phyloP scores from a whole-genome alignment of 108 stramenopile genomes.

The Nannochloropsis gaditana region DNA sequence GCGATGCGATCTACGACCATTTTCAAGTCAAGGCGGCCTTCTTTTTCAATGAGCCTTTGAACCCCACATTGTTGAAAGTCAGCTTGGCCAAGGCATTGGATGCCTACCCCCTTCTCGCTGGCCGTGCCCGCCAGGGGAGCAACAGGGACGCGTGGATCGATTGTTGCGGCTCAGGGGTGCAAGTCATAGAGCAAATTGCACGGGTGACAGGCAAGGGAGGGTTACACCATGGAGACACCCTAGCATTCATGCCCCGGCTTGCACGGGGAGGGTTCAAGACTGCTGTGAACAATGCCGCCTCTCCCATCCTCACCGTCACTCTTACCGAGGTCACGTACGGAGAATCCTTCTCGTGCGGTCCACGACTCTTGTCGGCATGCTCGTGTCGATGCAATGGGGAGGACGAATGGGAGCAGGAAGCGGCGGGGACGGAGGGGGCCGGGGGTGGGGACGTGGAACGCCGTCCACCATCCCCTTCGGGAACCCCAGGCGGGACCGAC shows the following conservation, averaged over 20 bases:
- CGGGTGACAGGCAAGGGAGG: neutral
- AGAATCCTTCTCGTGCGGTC: neutral
- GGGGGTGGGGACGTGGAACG: neutral
- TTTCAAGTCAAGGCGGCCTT: neutral
- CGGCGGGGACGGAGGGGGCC: neutral
- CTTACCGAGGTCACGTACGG: neutral
- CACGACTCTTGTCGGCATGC: neutral
- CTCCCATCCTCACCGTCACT: neutral
- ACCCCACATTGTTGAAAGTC: conserved; percentile 5
- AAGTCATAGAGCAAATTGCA: neutral
- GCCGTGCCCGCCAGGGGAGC: neutral
- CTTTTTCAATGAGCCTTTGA: neutral
- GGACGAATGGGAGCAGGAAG: neutral
- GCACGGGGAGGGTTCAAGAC: neutral
- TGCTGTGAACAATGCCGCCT: neutral
- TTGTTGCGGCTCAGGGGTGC: neutral
- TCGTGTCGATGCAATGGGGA: neutral
- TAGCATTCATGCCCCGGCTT: neutral
- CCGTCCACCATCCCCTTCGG: neutral
- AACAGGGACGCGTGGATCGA: conserved; percentile 10
- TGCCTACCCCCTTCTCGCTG: neutral
- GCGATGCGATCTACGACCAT: conserved; percentile 14
- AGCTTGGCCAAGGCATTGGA: neutral
- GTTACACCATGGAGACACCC: neutral
- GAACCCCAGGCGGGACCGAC: neutral